Percentiles rank a stretch among this genome's conserved stretches.
These are phyloP conservation scores for Penicillium glabrum DNA, from an alignment of 2,329 filamentous ascomycete genomes.

Conservation along the genomic window DNA sequence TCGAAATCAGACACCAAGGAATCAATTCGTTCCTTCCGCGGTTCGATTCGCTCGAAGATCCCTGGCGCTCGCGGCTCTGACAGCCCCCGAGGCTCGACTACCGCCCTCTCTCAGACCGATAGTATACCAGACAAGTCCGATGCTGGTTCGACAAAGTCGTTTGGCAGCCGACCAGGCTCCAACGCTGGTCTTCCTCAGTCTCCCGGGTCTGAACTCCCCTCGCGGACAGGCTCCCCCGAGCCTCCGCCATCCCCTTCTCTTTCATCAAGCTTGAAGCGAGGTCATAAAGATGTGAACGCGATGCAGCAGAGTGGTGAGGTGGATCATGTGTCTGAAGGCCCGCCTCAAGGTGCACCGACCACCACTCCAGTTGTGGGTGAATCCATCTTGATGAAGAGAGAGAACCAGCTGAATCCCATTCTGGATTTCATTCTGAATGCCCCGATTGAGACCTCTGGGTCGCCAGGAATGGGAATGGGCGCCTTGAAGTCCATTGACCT, in stretches of 20 bases:
- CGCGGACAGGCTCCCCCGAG: slow-evolving; percentile 52
- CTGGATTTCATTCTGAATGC: slow-evolving; percentile 51
- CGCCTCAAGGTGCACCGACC: slow-evolving; percentile 67
- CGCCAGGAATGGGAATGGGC: slow-evolving; percentile 73
- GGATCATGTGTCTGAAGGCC: slow-evolving; percentile 88
- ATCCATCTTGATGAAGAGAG: slow-evolving; percentile 84
- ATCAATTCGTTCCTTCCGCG: slow-evolving; percentile 81
- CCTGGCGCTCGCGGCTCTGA: slow-evolving; percentile 65
- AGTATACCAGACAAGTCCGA: slow-evolving; percentile 63
- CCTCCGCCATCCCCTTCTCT: slow-evolving; percentile 85
- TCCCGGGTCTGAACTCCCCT: slow-evolving; percentile 46
- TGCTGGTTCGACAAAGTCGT: slow-evolving; percentile 71
- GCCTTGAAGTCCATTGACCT: slow-evolving; percentile 91
- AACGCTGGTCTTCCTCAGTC: slow-evolving; percentile 30
- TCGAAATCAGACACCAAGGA: slow-evolving; percentile 91
- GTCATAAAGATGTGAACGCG: slow-evolving; percentile 74
- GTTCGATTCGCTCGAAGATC: slow-evolving; percentile 82
- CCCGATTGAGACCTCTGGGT: slow-evolving; percentile 44
- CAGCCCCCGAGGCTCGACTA: slow-evolving; percentile 75
- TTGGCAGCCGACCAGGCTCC: slow-evolving; percentile 51
- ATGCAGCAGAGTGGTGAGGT: slow-evolving; percentile 88
- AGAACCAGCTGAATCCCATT: slow-evolving; percentile 68
- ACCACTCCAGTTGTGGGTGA: slow-evolving; percentile 71
- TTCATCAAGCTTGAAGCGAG: slow-evolving; percentile 69
- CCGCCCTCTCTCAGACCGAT: slow-evolving; percentile 63